Percentiles rank a stretch among this genome's conserved stretches.
Conservation (phyloP, 441 rosid genomes). For the Eruca vesicaria region DNA sequence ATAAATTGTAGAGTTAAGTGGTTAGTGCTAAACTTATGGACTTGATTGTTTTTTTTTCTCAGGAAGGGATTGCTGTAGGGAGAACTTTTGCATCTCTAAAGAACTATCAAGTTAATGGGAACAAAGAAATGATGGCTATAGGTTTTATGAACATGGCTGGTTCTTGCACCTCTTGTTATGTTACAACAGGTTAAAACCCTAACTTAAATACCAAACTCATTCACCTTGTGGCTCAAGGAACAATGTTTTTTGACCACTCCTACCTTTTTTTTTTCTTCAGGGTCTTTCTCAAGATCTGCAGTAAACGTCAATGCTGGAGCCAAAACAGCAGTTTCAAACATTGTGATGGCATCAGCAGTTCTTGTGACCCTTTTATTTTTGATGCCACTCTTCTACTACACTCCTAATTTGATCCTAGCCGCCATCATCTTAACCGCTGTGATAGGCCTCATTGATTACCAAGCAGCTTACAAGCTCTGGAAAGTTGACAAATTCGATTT, state of each 20-base stretch:
- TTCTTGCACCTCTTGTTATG: constrained; percentile 87
- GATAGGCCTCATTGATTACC: constrained; percentile 82
- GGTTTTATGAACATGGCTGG: constrained; percentile 98
- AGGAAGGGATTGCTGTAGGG: constrained; percentile 99
- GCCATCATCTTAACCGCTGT: constrained; percentile 94
- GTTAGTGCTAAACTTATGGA: background rate
- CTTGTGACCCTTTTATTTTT: constrained; percentile 84
- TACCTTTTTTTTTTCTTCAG: constrained; percentile 35
- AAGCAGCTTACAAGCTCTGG: constrained; percentile 63
- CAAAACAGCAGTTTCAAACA: constrained; percentile 74
- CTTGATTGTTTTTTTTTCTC: background rate
- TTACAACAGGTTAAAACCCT: constrained; percentile 64
- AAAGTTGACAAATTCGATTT: constrained; percentile 98
- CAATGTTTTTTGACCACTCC: constrained; percentile 5
- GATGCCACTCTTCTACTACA: constrained; percentile 93
- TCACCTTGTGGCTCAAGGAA: constrained; percentile 2
- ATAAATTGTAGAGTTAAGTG: background rate
- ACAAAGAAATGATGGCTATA: constrained; percentile 98
- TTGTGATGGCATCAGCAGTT: constrained; percentile 80
- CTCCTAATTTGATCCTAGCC: constrained; percentile 79
- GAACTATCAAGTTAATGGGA: constrained; percentile 93
- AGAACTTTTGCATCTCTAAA: constrained; percentile 88
- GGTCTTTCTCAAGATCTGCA: constrained; percentile 92
- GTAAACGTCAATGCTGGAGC: constrained; percentile 96
- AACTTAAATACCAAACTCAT: background rate